Evolutionary conservation across 2,329 filamentous ascomycete species (phyloP).

Genomic region (Trichoderma sp.): DNA sequence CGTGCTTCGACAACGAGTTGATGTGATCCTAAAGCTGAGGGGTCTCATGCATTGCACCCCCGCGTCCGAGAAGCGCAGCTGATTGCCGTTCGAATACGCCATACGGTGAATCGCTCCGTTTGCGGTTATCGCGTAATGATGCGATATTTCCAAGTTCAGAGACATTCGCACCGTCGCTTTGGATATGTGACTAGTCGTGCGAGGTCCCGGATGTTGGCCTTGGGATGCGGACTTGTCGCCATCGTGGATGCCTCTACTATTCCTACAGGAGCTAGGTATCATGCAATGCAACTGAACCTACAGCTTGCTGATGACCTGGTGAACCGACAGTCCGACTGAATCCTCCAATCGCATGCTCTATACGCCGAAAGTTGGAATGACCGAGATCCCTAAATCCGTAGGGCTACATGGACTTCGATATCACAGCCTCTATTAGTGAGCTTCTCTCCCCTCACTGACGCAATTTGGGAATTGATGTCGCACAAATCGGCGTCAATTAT

Average conservation of each 20-base stretch:
- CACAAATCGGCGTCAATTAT: slow-evolving; percentile 6
- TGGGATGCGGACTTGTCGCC: background rate
- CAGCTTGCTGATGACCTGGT: background rate
- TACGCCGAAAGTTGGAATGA: background rate
- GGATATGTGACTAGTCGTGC: background rate
- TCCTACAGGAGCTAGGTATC: background rate
- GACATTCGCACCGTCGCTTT: slow-evolving; percentile 11
- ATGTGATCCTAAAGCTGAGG: slow-evolving; percentile 7
- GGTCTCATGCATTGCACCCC: background rate
- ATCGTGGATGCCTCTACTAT: background rate
- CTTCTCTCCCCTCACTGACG: slow-evolving; percentile 16
- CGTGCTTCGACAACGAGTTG: slow-evolving; percentile 7
- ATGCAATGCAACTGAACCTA: background rate
- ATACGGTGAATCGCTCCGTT: background rate
- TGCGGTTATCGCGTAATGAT: slow-evolving; percentile 10
- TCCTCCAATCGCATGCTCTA: background rate
- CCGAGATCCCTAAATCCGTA: background rate
- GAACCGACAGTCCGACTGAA: slow-evolving; percentile 5
- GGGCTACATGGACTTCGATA: background rate
- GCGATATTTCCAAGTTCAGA: slow-evolving; percentile 5
- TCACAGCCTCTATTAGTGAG: background rate
- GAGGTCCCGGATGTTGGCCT: slow-evolving; percentile 1
- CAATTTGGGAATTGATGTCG: slow-evolving; percentile 13
- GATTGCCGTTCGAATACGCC: background rate
- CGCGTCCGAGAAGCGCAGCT: slow-evolving; percentile 1